Conservation (phyloP, 176 grass and related monocot genomes). For the Pontederia paniculata region DNA sequence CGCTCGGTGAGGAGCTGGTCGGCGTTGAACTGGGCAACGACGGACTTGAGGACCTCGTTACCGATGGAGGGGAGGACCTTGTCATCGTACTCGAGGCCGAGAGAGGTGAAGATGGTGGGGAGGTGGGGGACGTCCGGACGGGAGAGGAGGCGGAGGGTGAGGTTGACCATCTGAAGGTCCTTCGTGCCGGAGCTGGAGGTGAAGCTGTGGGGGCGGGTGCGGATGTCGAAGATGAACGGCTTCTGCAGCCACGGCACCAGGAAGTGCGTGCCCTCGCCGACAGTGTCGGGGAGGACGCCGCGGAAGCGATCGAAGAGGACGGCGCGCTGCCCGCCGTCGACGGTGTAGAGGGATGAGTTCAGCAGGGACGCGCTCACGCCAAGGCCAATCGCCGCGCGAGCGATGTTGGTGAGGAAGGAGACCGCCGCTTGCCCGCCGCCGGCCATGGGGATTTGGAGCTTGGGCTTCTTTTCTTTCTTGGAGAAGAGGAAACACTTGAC, state of each 20-base stretch:
- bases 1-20: conserved; percentile 95
- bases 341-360: conserved; percentile 72
- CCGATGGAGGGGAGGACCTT: conserved; percentile 99
- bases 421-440: too few relatives aligned
- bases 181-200: conserved; percentile 95
- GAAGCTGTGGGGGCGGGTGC: conserved; percentile 94
- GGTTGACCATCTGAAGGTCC: conserved; percentile 97
- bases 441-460: too few relatives aligned
- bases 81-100: conserved; percentile 93
- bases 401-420: conserved; percentile 16
- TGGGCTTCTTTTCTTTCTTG: too few relatives aligned
- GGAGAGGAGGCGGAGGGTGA: conserved; percentile 89
- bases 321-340: conserved; percentile 87
- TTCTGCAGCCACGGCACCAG: conserved; percentile 97
- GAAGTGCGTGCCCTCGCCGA: conserved; percentile 90
- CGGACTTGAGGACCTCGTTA: conserved; percentile 97
- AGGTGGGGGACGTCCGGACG: conserved; percentile 68
- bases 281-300: conserved; percentile 64
- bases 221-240: conserved; percentile 93
- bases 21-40: conserved; percentile 98
- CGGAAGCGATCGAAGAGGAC: conserved; percentile 96
- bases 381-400: conserved; percentile 46
- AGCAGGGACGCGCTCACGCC: conserved; percentile 46
- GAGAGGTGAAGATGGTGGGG: conserved; percentile 99
- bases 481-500: too few relatives aligned